phyloP scores from a whole-genome alignment of 768 basidiomycete species.

The Lentinula boryana region DNA sequence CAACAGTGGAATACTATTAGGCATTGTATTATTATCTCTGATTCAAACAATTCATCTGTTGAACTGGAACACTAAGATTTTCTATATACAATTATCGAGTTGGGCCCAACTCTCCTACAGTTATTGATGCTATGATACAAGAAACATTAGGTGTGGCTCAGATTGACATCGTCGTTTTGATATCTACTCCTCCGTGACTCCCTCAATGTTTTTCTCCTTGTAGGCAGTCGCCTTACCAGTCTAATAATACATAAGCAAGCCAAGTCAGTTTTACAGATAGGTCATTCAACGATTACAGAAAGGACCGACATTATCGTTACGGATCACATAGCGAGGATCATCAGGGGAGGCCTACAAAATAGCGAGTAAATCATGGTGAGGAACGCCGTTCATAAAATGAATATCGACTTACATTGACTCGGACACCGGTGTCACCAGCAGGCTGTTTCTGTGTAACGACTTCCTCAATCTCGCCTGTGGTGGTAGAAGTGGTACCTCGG shows the following conservation, averaged over 20 bases:
- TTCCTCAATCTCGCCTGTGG: not conserved
- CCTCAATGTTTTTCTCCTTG: not conserved
- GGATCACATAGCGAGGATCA: constrained; percentile 8
- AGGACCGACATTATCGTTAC: not conserved
- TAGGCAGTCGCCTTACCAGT: constrained; percentile 2
- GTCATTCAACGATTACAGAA: not conserved
- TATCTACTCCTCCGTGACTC: not conserved
- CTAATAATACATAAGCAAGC: not conserved
- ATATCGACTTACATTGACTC: constrained; percentile 1
- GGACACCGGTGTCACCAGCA: not conserved
- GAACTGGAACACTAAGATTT: too few species aligned
- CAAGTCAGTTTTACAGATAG: not conserved
- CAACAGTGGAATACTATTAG: not conserved
- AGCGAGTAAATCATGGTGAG: not conserved
- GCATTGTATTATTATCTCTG: not conserved
- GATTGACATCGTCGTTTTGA: not conserved
- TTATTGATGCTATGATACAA: not conserved
- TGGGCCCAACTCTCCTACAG: not conserved
- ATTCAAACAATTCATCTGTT: too few species aligned
- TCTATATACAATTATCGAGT: not conserved
- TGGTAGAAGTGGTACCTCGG: not conserved
- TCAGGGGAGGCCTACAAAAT: not conserved
- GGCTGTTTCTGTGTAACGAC: not conserved
- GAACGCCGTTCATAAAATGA: not conserved
- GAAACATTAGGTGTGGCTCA: not conserved